These are phyloP conservation scores for Auxenochlorella pyrenoidosa DNA, from an alignment of 139 green algal species.

Conservation along the genomic window DNA sequence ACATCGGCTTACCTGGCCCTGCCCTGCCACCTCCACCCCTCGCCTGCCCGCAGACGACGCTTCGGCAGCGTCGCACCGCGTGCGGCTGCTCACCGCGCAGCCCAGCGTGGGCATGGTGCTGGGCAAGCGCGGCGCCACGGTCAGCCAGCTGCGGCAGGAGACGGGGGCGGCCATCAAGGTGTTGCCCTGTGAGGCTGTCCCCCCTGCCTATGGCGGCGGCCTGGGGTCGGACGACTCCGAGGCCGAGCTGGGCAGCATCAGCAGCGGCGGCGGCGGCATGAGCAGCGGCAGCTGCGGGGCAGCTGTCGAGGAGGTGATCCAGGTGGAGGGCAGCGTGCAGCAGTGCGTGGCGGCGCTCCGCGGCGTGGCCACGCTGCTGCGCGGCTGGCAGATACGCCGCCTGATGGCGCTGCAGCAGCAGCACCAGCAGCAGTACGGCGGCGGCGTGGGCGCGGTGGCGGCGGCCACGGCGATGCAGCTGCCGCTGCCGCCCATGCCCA, in stretches of 20 bases:
- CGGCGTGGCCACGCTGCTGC: constrained; percentile 51
- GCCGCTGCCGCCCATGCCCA: background rate
- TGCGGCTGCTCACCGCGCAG: constrained; percentile 41
- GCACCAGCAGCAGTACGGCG: constrained; percentile 3
- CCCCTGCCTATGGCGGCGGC: constrained; percentile 16
- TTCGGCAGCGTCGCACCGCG: background rate
- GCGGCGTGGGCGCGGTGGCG: background rate
- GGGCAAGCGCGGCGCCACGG: constrained; percentile 44
- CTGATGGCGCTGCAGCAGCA: constrained; percentile 7
- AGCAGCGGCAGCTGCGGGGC: constrained; percentile 3
- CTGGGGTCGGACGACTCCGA: constrained; percentile 4
- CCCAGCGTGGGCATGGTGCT: constrained; percentile 40
- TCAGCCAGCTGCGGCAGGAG: constrained; percentile 48
- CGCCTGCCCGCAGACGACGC: constrained; percentile 9
- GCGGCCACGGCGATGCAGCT: background rate
- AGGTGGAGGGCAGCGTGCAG: constrained; percentile 49
- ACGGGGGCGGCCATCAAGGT: constrained; percentile 50
- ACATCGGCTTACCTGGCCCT: too few species aligned
- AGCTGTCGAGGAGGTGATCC: constrained; percentile 41
- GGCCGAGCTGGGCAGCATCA: constrained; percentile 19
- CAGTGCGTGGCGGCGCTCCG: constrained; percentile 40
- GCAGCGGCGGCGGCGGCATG: constrained; percentile 11
- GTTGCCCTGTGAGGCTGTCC: constrained; percentile 6
- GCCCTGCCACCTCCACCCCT: too few species aligned
- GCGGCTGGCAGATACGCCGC: constrained; percentile 46